Evolutionary conservation across 495 filamentous ascomycete genomes (phyloP).

Genomic region (Amniculicola lignicola): DNA sequence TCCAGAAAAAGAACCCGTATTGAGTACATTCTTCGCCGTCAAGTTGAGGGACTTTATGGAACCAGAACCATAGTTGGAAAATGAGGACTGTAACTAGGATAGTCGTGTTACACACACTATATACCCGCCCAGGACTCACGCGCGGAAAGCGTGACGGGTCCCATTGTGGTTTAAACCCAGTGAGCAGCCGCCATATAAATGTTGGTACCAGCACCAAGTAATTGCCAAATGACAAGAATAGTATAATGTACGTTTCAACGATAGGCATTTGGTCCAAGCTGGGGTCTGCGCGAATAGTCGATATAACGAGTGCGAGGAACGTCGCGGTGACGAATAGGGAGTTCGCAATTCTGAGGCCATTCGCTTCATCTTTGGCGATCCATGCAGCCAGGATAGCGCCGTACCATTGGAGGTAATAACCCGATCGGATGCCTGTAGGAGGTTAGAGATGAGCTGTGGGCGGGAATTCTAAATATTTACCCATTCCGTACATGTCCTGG

Average conservation of each 20-base stretch:
- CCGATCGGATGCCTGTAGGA: neutral
- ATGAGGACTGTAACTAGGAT: neutral
- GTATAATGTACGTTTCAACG: slow-evolving; percentile 4
- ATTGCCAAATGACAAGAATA: neutral
- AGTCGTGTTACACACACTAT: neutral
- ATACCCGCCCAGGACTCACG: neutral
- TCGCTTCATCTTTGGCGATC: neutral
- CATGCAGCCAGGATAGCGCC: neutral
- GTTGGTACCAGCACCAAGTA: neutral
- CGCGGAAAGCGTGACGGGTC: neutral
- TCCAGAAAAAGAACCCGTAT: neutral
- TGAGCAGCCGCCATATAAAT: neutral
- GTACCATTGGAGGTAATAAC: slow-evolving; percentile 4
- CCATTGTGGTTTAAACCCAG: neutral
- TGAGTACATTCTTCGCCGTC: neutral
- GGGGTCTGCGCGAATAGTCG: neutral
- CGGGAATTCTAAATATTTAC: neutral
- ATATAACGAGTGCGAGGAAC: neutral
- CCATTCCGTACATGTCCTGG: neutral
- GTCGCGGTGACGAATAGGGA: neutral
- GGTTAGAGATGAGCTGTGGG: neutral
- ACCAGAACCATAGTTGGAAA: slow-evolving; percentile 1
- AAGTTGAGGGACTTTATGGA: neutral
- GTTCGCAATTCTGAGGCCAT: neutral
- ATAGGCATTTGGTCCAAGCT: neutral